Conservation (phyloP, 495 filamentous ascomycete genomes). For the Peziza echinospora region DNA sequence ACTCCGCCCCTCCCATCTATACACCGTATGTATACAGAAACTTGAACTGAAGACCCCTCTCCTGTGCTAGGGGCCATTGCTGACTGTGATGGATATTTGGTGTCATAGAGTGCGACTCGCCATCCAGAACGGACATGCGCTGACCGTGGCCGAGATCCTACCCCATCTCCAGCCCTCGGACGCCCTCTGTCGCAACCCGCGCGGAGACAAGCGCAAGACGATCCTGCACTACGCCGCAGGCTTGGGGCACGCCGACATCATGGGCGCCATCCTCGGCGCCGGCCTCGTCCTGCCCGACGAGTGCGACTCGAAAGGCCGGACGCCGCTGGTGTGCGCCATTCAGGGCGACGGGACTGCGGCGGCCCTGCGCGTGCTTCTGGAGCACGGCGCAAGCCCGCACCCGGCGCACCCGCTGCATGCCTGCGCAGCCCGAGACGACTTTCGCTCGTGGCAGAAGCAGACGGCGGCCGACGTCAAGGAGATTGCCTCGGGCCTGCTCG, state of each 20-base stretch:
- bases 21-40: neutral
- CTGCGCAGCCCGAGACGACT: neutral
- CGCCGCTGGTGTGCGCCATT: neutral
- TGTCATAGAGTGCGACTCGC: neutral
- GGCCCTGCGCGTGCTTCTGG: neutral
- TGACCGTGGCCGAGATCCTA: neutral
- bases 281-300: neutral
- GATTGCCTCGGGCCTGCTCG: neutral
- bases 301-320: neutral
- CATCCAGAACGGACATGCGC: neutral
- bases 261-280: neutral
- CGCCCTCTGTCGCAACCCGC: neutral
- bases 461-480: neutral
- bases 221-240: neutral
- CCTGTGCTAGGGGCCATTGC: neutral
- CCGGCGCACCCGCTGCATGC: neutral
- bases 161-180: neutral
- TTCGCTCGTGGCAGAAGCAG: neutral
- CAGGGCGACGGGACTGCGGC: neutral
- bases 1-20: neutral
- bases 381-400: neutral
- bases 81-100: neutral
- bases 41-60: too few species aligned
- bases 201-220: neutral
- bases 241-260: neutral